Evolutionary conservation across 202 grass and related monocot species (phyloP).

Genomic region (Hordeum pubiflorum): DNA sequence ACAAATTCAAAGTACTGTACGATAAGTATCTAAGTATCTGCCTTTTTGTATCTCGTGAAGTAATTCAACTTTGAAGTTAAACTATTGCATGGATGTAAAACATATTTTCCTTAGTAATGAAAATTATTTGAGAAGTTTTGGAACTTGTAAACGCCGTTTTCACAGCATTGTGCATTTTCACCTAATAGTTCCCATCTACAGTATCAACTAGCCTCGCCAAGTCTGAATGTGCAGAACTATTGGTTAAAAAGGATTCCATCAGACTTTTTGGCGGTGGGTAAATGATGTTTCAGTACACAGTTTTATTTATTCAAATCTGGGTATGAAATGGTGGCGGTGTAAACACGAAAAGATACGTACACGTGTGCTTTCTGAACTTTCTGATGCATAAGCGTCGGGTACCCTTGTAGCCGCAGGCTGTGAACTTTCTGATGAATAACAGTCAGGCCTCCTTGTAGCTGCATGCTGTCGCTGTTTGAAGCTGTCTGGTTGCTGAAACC

Average conservation of each 20-base stretch:
- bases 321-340: neutral
- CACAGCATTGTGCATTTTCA: neutral
- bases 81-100: neutral
- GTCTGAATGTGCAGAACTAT: neutral
- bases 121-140: neutral
- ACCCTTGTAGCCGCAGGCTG: conserved; percentile 18
- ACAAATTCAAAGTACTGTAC: neutral
- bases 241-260: neutral
- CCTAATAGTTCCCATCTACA: neutral
- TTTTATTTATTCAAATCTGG: neutral
- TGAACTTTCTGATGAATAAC: conserved; percentile 32
- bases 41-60: neutral
- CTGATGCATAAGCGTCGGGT: conserved; percentile 20
- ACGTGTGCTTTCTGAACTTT: conserved; percentile 51
- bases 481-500: conserved; percentile 37
- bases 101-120: neutral
- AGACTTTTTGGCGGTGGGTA: neutral
- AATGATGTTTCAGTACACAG: neutral
- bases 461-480: conserved; percentile 38
- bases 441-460: conserved; percentile 19
- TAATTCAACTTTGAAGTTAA: neutral
- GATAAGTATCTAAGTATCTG: neutral
- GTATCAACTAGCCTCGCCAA: neutral
- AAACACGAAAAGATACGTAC: conserved; percentile 36
- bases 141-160: neutral